phyloP scores from a whole-genome alignment of 768 basidiomycete genomes.

The Lentinula raphanica region DNA sequence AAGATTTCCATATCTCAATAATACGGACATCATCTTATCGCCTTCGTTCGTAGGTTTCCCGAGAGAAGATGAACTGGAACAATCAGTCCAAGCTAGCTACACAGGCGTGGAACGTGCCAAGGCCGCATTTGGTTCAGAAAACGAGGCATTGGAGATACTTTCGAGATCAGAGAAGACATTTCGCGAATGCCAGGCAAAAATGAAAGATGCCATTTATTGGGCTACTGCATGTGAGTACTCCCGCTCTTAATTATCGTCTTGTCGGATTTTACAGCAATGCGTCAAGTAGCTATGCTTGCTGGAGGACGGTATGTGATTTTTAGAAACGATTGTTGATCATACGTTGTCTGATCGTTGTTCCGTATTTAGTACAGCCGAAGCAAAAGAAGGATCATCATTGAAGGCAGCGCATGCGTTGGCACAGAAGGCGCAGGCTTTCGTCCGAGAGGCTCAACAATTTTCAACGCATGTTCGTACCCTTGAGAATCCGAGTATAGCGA shows the following conservation, averaged over 20 bases:
- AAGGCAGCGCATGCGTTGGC: constrained; percentile 2
- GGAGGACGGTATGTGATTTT: background rate
- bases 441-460: background rate
- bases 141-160: background rate
- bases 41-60: background rate
- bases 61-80: constrained; percentile 4
- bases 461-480: background rate
- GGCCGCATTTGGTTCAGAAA: background rate
- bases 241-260: background rate
- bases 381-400: background rate
- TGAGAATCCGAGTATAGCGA: background rate
- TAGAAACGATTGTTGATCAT: background rate
- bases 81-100: background rate
- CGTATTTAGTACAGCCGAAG: background rate
- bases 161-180: background rate
- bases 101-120: background rate
- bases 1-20: background rate
- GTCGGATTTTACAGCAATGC: background rate
- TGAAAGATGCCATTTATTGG: constrained; percentile 9
- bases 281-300: constrained; percentile 7
- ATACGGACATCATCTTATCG: background rate
- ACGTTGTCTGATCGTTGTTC: background rate
- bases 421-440: background rate
- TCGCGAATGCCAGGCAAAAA: constrained; percentile 1
- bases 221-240: constrained; percentile 1